Base-by-base conservation (phyloP, 306 rosid species). In the Cucurbita ficifolia region DNA sequence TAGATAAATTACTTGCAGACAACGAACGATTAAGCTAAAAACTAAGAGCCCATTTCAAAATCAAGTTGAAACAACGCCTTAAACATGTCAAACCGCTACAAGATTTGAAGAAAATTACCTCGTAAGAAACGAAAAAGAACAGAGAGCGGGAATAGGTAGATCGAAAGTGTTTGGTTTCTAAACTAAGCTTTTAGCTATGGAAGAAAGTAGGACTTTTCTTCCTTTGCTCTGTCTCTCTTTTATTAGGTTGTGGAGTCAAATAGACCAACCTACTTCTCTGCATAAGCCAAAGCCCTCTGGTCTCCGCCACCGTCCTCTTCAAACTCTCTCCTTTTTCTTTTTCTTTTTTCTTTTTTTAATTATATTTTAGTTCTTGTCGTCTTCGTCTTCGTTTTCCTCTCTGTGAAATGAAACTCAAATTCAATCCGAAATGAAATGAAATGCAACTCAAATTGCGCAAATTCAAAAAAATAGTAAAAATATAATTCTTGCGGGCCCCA, bases 191-290 rank as follows among this genome's bases (percentile, higher is more conserved):
- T 63, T 42, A 73, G 78, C 81, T 59, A 46, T 50, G 76, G 82
- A 56, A 7, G 52, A 17, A 56, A 38, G 33, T 76, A 4, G 71
- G 89, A 79, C 86, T 87, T 84, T 78, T 82, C 81, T 19, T 61
- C 76, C 54, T 67, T 10, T 7, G 67, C 73, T 56, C 74, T 72
- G 19, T 59, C 42, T 17, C 5, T 14, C 80, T 53, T 70, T 70
- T 58, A 54, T 62, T 76, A 82, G 63, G 73, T 76, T 84, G 33
- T 29, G 72, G 58, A 80, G 91, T 82, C 80, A 89, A 89, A 82
- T 88, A 80, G 77, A 62, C 82, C 89, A 76, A 75, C 85, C 87
- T 64, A 85, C 82, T 65, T 18, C 52, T 40, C 1, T 40, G 51
- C n/a, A 64, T 64, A 71, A 73, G 58, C 74, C 87, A 12, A 45